phyloP scores from a whole-genome alignment of 306 rosid species.

The Ammopiptanthus mongolicus region DNA sequence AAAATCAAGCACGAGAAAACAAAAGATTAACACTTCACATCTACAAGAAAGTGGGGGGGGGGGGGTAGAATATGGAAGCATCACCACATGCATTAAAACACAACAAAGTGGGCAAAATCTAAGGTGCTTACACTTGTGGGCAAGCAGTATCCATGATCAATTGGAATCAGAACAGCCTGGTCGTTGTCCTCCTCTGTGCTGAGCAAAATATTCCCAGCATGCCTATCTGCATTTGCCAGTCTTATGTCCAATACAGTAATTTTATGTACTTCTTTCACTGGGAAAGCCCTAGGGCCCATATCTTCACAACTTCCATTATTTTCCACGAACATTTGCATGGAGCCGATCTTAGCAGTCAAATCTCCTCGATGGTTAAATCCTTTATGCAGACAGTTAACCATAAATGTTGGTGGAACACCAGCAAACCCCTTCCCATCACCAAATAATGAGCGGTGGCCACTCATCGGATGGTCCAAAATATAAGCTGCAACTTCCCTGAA shows the following conservation, averaged over 20 bases:
- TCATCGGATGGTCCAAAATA: constrained; percentile 68
- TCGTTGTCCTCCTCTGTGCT: constrained; percentile 42
- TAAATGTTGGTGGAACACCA: constrained; percentile 83
- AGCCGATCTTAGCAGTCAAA: constrained; percentile 65
- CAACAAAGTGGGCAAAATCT: neutral
- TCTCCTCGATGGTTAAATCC: constrained; percentile 60
- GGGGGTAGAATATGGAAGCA: neutral
- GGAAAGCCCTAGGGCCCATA: constrained; percentile 75
- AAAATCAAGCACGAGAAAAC: neutral
- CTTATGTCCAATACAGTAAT: constrained; percentile 76
- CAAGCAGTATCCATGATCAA: constrained; percentile 94
- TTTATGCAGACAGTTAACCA: constrained; percentile 53
- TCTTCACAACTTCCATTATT: constrained; percentile 87
- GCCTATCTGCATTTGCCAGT: constrained; percentile 88
- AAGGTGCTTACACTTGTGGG: constrained; percentile 67
- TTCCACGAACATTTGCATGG: constrained; percentile 76
- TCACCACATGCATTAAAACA: constrained; percentile 3
- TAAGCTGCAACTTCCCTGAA: constrained; percentile 93
- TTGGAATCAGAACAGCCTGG: constrained; percentile 60
- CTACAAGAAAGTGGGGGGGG: neutral
- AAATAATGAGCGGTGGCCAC: constrained; percentile 42
- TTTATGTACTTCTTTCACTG: constrained; percentile 79
- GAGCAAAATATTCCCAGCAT: constrained; percentile 78
- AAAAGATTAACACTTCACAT: neutral
- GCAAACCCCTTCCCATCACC: constrained; percentile 66